phyloP scores from a whole-genome alignment of 768 basidiomycete species.

The Amanita rimosa region DNA sequence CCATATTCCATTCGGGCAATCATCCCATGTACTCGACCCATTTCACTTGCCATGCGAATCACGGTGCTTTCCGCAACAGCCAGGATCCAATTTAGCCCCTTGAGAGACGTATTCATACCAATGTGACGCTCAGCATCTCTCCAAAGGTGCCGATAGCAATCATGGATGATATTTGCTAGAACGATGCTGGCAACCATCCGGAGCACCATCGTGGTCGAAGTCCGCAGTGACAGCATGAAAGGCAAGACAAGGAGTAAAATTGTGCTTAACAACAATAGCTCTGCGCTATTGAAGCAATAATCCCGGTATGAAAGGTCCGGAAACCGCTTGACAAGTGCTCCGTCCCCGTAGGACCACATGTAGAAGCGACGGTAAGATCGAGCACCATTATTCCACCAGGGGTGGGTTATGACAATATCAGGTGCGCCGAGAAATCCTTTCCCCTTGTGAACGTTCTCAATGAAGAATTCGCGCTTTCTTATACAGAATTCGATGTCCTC shows the following conservation, averaged over 20 bases:
- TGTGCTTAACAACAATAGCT: slow-evolving; percentile 22
- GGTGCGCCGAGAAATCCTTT: slow-evolving; percentile 39
- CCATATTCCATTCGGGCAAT: slow-evolving; percentile 29
- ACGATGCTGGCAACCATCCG: slow-evolving; percentile 18
- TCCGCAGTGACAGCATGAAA: slow-evolving; percentile 7
- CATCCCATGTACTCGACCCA: slow-evolving; percentile 33
- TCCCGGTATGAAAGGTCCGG: slow-evolving; percentile 35
- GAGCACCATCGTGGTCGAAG: slow-evolving; percentile 8
- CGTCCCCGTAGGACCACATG: slow-evolving; percentile 51
- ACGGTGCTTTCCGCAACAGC: slow-evolving; percentile 39
- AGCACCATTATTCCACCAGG: slow-evolving; percentile 42
- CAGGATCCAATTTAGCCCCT: slow-evolving; percentile 22
- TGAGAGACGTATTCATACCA: slow-evolving; percentile 22
- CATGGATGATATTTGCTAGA: slow-evolving; percentile 33
- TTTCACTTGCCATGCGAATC: slow-evolving; percentile 40
- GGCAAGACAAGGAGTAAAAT: slow-evolving; percentile 10
- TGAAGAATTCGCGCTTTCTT: slow-evolving; percentile 28
- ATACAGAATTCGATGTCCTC: slow-evolving; percentile 53
- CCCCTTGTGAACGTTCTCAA: slow-evolving; percentile 15
- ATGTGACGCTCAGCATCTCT: slow-evolving; percentile 24
- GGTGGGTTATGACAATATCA: slow-evolving; percentile 37
- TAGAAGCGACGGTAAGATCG: slow-evolving; percentile 40
- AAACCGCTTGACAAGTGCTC: slow-evolving; percentile 34
- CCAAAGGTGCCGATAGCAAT: slow-evolving; percentile 35
- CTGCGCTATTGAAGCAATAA: slow-evolving; percentile 36